Conservation (phyloP, 1,284 basidiomycete species). For the Inonotus obliquus region DNA sequence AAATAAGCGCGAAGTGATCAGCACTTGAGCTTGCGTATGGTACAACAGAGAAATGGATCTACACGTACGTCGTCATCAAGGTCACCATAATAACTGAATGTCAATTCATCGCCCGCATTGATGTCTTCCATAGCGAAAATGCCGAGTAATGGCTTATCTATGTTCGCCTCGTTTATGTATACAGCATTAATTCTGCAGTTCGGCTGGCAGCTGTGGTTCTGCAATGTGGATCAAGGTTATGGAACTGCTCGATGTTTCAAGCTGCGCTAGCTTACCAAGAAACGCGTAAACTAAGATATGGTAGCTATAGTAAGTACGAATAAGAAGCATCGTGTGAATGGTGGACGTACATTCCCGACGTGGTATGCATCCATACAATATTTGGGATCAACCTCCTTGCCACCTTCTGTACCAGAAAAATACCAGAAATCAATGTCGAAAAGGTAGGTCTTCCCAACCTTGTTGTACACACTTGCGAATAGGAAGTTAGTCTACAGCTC, state of each 20-base stretch:
- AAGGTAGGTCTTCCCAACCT: slow-evolving; percentile 77
- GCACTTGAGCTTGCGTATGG: no score
- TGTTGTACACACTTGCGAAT: slow-evolving; percentile 63
- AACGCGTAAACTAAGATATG: slow-evolving; percentile 60
- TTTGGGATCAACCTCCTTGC: slow-evolving; percentile 32
- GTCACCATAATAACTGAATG: slow-evolving; percentile 73
- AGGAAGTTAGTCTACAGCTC: background rate
- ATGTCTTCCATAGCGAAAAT: slow-evolving; percentile 71
- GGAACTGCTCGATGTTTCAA: slow-evolving; percentile 22
- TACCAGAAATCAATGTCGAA: slow-evolving; percentile 80
- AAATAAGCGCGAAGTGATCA: background rate
- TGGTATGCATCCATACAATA: slow-evolving; percentile 82
- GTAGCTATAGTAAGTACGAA: slow-evolving; percentile 17
- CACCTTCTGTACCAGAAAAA: slow-evolving; percentile 29
- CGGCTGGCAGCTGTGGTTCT: slow-evolving; percentile 91
- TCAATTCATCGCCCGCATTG: slow-evolving; percentile 66
- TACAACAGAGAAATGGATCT: background rate
- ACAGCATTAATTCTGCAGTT: slow-evolving; percentile 72
- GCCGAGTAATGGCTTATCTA: slow-evolving; percentile 57
- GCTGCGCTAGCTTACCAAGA: slow-evolving; percentile 42
- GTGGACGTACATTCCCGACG: slow-evolving; percentile 72
- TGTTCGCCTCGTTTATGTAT: slow-evolving; percentile 61
- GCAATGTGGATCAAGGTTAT: slow-evolving; percentile 8
- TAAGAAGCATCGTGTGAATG: slow-evolving; percentile 13
- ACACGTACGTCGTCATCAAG: slow-evolving; percentile 30